Percentiles rank a stretch among this genome's conserved stretches.
Conservation (phyloP, 2,329 filamentous ascomycete genomes). For the Ophiostoma ips region DNA sequence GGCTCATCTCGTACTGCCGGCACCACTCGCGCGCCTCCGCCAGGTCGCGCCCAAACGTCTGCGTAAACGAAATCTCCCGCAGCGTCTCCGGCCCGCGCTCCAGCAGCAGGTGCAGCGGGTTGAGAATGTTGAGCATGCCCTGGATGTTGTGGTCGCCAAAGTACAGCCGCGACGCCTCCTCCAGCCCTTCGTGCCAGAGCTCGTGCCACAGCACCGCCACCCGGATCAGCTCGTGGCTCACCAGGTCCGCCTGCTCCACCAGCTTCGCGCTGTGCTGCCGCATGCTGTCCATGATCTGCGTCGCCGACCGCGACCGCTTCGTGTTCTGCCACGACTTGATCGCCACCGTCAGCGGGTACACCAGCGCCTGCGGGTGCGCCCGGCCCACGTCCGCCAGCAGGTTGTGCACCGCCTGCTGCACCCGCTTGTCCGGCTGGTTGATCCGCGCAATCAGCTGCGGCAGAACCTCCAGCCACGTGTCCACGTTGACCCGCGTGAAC, state of each 20-base stretch:
- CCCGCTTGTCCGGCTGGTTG: slow-evolving; percentile 82
- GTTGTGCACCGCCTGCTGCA: slow-evolving; percentile 83
- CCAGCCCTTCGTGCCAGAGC: slow-evolving; percentile 94
- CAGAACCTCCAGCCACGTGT: slow-evolving; percentile 97
- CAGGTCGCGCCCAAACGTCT: slow-evolving; percentile 90
- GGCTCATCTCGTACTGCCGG: slow-evolving; percentile 75
- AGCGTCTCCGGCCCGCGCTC: slow-evolving; percentile 86
- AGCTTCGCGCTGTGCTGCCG: slow-evolving; percentile 82
- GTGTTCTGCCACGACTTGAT: slow-evolving; percentile 85
- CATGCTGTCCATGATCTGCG: slow-evolving; percentile 96
- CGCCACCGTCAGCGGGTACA: slow-evolving; percentile 92
- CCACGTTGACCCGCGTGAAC: slow-evolving; percentile 80
- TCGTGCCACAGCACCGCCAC: slow-evolving; percentile 98
- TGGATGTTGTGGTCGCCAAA: slow-evolving; percentile 97
- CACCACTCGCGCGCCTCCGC: slow-evolving; percentile 95
- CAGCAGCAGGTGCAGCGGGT: slow-evolving; percentile 80
- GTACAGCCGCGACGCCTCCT: slow-evolving; percentile 91
- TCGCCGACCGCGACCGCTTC: slow-evolving; percentile 73
- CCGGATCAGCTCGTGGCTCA: slow-evolving; percentile 91
- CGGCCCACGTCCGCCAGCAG: slow-evolving; percentile 85
- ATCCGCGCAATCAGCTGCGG: slow-evolving; percentile 95
- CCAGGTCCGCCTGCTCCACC: slow-evolving; percentile 87
- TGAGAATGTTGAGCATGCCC: slow-evolving; percentile 87
- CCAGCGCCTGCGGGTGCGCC: slow-evolving; percentile 86
- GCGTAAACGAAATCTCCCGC: slow-evolving; percentile 90